These are phyloP conservation scores for Podaxis carcinomalis DNA, from an alignment of 768 basidiomycete species.

Conservation along the genomic window DNA sequence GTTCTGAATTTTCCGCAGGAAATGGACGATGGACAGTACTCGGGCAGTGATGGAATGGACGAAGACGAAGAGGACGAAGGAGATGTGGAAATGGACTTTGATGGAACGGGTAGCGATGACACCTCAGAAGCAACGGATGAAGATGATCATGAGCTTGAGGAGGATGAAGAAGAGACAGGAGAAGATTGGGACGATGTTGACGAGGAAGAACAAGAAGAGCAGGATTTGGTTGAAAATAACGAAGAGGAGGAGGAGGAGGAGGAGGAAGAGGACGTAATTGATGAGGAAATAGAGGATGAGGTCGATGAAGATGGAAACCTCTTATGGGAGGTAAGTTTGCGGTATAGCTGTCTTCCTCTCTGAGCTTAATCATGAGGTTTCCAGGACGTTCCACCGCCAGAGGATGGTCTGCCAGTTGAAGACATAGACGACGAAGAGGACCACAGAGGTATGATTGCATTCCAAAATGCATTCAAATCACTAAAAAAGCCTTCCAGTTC, in stretches of 20 bases:
- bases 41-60: constrained; percentile 72
- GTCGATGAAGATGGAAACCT: constrained; percentile 23
- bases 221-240: constrained; percentile 51
- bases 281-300: constrained; percentile 46
- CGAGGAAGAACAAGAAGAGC: constrained; percentile 70
- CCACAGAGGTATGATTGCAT: constrained; percentile 40
- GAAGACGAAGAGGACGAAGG: constrained; percentile 79
- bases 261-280: constrained; percentile 49
- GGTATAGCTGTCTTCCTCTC: not conserved
- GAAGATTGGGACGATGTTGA: constrained; percentile 55
- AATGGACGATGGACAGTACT: constrained; percentile 77
- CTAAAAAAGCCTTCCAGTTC: constrained; percentile 18
- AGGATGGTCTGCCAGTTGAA: constrained; percentile 36
- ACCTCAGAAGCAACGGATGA: constrained; percentile 75
- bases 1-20: constrained; percentile 43
- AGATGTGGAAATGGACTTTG: constrained; percentile 87
- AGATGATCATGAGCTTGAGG: constrained; percentile 56
- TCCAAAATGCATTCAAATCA: constrained; percentile 6
- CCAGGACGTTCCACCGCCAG: constrained; percentile 53
- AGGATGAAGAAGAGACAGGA: constrained; percentile 31
- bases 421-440: constrained; percentile 61
- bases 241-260: constrained; percentile 42
- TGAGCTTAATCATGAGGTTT: not conserved
- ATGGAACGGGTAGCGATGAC: constrained; percentile 78
- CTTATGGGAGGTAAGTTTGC: constrained; percentile 30